Evolutionary conservation across 768 basidiomycete species (phyloP).

Genomic region (Erythrobasidium yunnanense): DNA sequence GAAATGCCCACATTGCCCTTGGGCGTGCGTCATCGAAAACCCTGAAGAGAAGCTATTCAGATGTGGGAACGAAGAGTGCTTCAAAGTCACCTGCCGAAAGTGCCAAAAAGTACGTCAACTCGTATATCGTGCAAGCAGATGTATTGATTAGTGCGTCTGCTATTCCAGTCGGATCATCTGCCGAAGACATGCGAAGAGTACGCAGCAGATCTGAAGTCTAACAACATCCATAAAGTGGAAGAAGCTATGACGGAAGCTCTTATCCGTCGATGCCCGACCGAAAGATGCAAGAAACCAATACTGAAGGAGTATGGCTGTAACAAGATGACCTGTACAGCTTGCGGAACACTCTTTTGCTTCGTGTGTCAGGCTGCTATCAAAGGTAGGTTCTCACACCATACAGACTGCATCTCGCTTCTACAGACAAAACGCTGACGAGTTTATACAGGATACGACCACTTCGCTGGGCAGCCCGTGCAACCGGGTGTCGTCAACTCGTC

Average conservation of each 20-base stretch:
- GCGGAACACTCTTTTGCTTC: constrained; percentile 41
- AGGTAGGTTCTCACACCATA: constrained; percentile 5
- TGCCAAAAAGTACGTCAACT: constrained; percentile 34
- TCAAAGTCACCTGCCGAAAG: constrained; percentile 27
- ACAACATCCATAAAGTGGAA: constrained; percentile 42
- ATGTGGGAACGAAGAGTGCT: constrained; percentile 33
- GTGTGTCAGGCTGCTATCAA: constrained; percentile 39
- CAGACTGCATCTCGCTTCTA: too few relatives aligned
- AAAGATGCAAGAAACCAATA: constrained; percentile 40
- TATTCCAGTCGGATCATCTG: constrained; percentile 39
- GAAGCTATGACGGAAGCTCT: constrained; percentile 45
- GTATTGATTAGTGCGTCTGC: background rate
- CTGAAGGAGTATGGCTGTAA: constrained; percentile 42
- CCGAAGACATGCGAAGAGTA: constrained; percentile 43
- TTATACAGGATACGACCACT: constrained; percentile 6
- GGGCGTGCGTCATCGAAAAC: constrained; percentile 31
- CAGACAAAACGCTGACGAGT: too few relatives aligned
- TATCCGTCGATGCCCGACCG: constrained; percentile 40
- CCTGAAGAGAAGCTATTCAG: constrained; percentile 28
- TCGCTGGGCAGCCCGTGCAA: background rate
- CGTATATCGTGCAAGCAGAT: background rate
- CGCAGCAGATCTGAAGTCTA: constrained; percentile 40
- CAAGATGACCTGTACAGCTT: constrained; percentile 41
- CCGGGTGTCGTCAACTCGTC: background rate
- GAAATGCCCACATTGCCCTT: constrained; percentile 29